Conservation (phyloP, 2,329 filamentous ascomycete species). For the Trichoderma citrinoviride region DNA sequence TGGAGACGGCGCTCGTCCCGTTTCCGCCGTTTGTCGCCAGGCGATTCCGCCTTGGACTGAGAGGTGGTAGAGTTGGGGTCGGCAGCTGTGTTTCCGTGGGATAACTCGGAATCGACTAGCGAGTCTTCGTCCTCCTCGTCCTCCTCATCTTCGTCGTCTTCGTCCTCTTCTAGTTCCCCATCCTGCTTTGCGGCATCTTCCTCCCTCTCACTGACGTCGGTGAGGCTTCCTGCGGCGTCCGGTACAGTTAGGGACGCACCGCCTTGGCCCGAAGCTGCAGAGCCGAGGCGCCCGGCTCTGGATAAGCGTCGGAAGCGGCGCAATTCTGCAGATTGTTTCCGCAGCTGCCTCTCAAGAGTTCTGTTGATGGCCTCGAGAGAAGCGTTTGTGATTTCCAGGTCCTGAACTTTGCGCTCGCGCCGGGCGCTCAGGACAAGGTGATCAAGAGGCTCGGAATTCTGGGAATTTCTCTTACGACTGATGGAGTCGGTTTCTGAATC, state of each 20-base stretch:
- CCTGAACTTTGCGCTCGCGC: constrained; percentile 89
- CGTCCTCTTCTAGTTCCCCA: constrained; percentile 43
- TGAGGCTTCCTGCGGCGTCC: constrained; percentile 45
- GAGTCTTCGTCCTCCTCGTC: constrained; percentile 47
- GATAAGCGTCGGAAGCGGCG: constrained; percentile 84
- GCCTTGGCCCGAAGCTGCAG: constrained; percentile 46
- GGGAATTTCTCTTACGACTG: constrained; percentile 58
- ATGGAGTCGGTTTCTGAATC: constrained; percentile 42
- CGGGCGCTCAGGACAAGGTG: constrained; percentile 85
- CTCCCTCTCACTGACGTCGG: constrained; percentile 49
- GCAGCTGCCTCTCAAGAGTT: constrained; percentile 83
- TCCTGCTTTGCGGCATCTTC: constrained; percentile 32
- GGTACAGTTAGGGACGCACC: constrained; percentile 45
- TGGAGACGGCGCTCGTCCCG: constrained; percentile 81
- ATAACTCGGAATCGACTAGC: constrained; percentile 52
- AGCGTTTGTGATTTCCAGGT: constrained; percentile 94
- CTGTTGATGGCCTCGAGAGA: constrained; percentile 93
- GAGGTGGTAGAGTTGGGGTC: constrained; percentile 4
- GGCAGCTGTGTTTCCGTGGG: constrained; percentile 39
- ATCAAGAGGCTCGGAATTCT: constrained; percentile 59
- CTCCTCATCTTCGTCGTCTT: constrained; percentile 43
- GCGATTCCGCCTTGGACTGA: constrained; percentile 40
- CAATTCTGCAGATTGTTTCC: constrained; percentile 86
- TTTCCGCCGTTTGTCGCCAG: constrained; percentile 52
- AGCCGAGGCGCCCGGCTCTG: constrained; percentile 67